A percentile compares a stretch with the other conserved stretches of the same genome.
Conservation (phyloP, 306 rosid species). For the Luffa acutangula region DNA sequence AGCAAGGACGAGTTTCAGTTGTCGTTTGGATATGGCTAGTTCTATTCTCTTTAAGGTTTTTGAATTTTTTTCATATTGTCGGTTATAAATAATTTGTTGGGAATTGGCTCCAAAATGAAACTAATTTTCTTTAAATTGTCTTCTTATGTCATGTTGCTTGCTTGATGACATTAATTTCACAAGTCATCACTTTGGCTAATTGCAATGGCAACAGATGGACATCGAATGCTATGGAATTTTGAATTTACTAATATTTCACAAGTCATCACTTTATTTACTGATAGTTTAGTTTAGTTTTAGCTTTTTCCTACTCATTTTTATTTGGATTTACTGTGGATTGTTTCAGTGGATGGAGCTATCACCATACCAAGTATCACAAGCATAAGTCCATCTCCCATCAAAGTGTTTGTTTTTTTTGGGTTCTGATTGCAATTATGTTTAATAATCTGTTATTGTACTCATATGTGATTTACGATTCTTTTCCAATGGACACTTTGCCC, state of each 20-base stretch:
- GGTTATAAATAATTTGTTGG: too few relatives aligned
- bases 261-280: too few relatives aligned
- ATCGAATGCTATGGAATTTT: conserved; percentile 45
- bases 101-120: background rate
- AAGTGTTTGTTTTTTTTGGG: background rate
- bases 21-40: background rate
- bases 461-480: too few relatives aligned
- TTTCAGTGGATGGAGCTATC: too few relatives aligned
- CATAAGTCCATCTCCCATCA: conserved; percentile 43
- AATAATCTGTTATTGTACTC: background rate
- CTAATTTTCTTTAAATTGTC: background rate
- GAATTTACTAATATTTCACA: background rate
- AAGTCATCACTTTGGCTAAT: conserved; percentile 7
- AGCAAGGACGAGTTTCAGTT: background rate
- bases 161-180: conserved; percentile 3
- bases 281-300: too few relatives aligned
- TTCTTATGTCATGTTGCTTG: background rate
- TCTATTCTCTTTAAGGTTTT: too few relatives aligned
- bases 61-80: too few relatives aligned
- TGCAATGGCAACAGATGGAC: conserved; percentile 98
- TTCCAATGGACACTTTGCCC: too few relatives aligned
- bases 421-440: conserved; percentile 9
- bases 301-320: too few relatives aligned
- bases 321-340: too few relatives aligned
- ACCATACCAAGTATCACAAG: too few relatives aligned